Evolutionary conservation across 2,329 filamentous ascomycete species (phyloP).

Genomic region (Colletotrichum somersetense): DNA sequence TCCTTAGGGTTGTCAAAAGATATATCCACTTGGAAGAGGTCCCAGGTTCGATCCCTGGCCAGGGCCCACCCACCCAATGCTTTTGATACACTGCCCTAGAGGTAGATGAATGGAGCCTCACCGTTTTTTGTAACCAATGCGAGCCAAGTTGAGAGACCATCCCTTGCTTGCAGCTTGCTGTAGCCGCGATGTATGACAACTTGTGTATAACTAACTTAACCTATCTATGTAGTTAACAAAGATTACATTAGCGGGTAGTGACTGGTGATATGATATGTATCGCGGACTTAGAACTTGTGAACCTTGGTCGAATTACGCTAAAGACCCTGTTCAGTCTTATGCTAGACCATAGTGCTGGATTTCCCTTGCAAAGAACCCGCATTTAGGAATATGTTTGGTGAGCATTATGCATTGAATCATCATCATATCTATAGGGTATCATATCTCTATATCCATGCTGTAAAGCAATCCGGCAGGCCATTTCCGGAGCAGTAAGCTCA

Average conservation of each 20-base stretch:
- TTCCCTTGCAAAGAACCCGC: neutral
- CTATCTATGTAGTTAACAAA: too few relatives aligned
- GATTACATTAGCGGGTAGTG: too few relatives aligned
- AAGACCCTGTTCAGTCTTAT: too few relatives aligned
- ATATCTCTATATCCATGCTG: conserved; percentile 9
- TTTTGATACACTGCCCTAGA: neutral
- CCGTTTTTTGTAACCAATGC: neutral
- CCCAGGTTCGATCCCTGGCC: conserved; percentile 25
- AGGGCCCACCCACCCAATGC: neutral
- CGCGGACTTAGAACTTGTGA: too few relatives aligned
- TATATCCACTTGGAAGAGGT: conserved; percentile 13
- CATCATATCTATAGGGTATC: conserved; percentile 12
- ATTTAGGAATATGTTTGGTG: neutral
- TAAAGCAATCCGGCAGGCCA: neutral
- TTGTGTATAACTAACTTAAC: too few relatives aligned
- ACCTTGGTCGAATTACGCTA: too few relatives aligned
- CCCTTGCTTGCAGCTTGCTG: neutral
- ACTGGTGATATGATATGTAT: too few relatives aligned
- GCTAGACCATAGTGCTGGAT: neutral
- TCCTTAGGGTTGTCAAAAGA: conserved; percentile 4
- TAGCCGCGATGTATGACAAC: neutral
- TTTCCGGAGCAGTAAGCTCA: neutral
- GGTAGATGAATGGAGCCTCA: neutral
- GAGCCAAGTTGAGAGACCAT: neutral
- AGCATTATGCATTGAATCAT: neutral